A percentile compares a stretch with the other conserved stretches of the same genome.
Conservation (phyloP, 2,329 filamentous ascomycete species). For the Mycosphaerella arachidis region DNA sequence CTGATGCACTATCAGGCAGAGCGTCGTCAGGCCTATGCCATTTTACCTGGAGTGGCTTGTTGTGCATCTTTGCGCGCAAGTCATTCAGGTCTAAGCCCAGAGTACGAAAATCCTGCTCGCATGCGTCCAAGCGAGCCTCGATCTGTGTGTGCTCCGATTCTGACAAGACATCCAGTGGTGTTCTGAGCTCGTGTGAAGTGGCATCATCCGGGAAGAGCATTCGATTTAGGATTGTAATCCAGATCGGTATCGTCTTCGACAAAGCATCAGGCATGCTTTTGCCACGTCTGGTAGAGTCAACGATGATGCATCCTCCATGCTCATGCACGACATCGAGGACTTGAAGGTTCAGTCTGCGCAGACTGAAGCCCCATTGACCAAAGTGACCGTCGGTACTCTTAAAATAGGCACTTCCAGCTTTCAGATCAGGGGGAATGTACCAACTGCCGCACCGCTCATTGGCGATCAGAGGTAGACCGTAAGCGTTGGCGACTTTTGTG, state of each 20-base stretch:
- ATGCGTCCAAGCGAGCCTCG: constrained; percentile 54
- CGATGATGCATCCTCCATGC: constrained; percentile 71
- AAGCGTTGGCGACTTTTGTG: constrained; percentile 52
- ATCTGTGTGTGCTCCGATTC: constrained; percentile 78
- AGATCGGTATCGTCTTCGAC: constrained; percentile 88
- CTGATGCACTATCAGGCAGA: constrained; percentile 43
- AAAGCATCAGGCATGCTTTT: constrained; percentile 96
- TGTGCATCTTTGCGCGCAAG: constrained; percentile 52
- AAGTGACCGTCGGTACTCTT: constrained; percentile 96
- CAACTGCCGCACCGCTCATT: constrained; percentile 96
- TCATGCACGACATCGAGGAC: constrained; percentile 63
- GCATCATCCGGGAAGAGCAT: constrained; percentile 62
- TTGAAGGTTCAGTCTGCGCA: constrained; percentile 78
- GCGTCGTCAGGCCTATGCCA: constrained; percentile 71
- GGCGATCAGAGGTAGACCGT: constrained; percentile 68
- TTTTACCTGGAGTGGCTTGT: constrained; percentile 68
- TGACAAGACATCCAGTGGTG: constrained; percentile 68
- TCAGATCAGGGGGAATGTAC: constrained; percentile 69
- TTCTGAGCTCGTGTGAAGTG: constrained; percentile 55
- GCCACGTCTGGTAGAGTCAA: constrained; percentile 87
- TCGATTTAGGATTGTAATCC: constrained; percentile 82
- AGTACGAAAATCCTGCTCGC: constrained; percentile 49
- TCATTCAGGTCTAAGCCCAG: constrained; percentile 58
- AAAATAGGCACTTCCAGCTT: constrained; percentile 79
- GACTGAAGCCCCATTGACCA: constrained; percentile 85